Conservation (phyloP, 1,284 basidiomycete genomes). For the Schizopora paradoxa region DNA sequence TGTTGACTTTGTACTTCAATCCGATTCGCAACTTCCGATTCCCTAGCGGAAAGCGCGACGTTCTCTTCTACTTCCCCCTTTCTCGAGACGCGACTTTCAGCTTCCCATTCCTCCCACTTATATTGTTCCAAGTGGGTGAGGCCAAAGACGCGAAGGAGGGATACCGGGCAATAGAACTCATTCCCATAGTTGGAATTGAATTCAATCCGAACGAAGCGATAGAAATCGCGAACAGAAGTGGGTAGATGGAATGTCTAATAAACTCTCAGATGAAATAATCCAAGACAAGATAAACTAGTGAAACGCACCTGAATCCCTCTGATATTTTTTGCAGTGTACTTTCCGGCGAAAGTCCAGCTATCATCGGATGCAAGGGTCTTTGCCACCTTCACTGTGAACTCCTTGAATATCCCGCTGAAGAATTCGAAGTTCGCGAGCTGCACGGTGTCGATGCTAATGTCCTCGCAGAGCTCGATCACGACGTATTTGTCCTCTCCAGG, state of each 20-base stretch:
- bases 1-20: too few species aligned
- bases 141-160: slow-evolving; percentile 90
- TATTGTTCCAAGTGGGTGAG: slow-evolving; percentile 96
- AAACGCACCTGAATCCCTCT: slow-evolving; percentile 83
- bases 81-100: slow-evolving; percentile 51
- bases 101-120: slow-evolving; percentile 83
- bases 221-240: slow-evolving; percentile 70
- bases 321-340: slow-evolving; percentile 83
- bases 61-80: slow-evolving; percentile 28
- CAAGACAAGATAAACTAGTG: slow-evolving; percentile 8
- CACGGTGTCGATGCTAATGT: slow-evolving; percentile 93
- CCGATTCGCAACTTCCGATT: too few species aligned
- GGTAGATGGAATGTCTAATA: slow-evolving; percentile 73
- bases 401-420: slow-evolving; percentile 95
- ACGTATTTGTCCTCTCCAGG: slow-evolving; percentile 68
- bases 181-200: slow-evolving; percentile 92
- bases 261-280: background rate
- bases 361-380: slow-evolving; percentile 65
- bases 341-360: slow-evolving; percentile 68
- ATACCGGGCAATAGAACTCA: slow-evolving; percentile 96
- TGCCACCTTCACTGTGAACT: slow-evolving; percentile 83
- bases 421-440: slow-evolving; percentile 98
- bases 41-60: too few species aligned
- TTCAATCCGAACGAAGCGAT: slow-evolving; percentile 91
- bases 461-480: slow-evolving; percentile 95